These are phyloP conservation scores for Colletotrichum melonis DNA, from an alignment of 2,329 filamentous ascomycete species.

Conservation along the genomic window DNA sequence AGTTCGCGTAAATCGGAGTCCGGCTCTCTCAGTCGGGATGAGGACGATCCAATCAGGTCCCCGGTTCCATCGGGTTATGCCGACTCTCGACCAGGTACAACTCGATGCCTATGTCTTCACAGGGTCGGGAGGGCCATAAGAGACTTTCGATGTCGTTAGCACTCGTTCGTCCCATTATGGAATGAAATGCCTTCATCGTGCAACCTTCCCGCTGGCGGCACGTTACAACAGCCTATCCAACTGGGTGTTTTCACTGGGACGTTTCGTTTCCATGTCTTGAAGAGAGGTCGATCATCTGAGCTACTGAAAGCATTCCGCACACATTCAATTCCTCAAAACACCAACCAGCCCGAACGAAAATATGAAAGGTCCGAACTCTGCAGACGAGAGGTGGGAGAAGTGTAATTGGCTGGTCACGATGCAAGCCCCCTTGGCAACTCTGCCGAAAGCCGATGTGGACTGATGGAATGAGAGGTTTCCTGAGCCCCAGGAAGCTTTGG, in stretches of 20 bases:
- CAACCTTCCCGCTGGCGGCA: background rate
- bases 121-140: background rate
- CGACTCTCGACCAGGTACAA: conserved; percentile 6
- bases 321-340: background rate
- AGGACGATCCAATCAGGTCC: background rate
- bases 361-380: background rate
- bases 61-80: conserved; percentile 13
- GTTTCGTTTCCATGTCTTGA: conserved; percentile 8
- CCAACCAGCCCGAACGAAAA: background rate
- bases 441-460: conserved; percentile 34
- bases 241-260: background rate
- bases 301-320: background rate
- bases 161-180: conserved; percentile 29
- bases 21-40: background rate
- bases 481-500: conserved; percentile 23
- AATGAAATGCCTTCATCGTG: background rate
- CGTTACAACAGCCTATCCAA: background rate
- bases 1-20: conserved; percentile 16
- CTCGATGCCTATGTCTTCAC: conserved; percentile 13
- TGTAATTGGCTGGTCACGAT: conserved; percentile 18
- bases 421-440: conserved; percentile 28
- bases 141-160: background rate
- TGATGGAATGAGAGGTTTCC: conserved; percentile 15
- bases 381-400: conserved; percentile 9
- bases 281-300: background rate